Percentiles rank a stretch among this genome's conserved stretches.
Evolutionary conservation across 2,329 filamentous ascomycete species (phyloP).

Genomic region (Xenosphaeropsis pyriputrescens): DNA sequence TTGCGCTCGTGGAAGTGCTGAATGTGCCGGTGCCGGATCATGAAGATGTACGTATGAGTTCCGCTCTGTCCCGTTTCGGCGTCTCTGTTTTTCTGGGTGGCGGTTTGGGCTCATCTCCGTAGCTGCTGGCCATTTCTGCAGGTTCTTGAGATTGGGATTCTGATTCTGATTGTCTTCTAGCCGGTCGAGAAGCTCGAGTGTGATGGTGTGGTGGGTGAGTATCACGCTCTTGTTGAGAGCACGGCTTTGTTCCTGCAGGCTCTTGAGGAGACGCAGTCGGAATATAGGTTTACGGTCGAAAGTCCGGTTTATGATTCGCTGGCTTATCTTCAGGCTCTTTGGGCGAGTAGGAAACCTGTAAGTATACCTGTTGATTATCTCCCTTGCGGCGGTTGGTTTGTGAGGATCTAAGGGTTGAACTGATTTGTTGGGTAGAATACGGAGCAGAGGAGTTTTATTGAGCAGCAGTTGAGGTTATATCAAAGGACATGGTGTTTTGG

Average conservation of each 20-base stretch:
- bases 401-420: too few relatives aligned
- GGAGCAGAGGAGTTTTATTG: constrained; percentile 17
- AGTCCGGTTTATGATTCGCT: constrained; percentile 11
- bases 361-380: constrained; percentile 5
- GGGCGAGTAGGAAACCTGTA: constrained; percentile 16
- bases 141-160: background rate
- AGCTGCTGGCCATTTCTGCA: background rate
- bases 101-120: too few relatives aligned
- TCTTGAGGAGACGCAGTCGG: constrained; percentile 14
- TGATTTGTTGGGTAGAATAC: constrained; percentile 13
- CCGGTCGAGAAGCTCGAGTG: constrained; percentile 3
- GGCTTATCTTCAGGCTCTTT: constrained; percentile 15
- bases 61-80: too few relatives aligned
- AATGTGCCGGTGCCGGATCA: constrained; percentile 2
- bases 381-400: too few relatives aligned
- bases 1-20: constrained; percentile 3
- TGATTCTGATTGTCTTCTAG: background rate
- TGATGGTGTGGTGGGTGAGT: constrained; percentile 8
- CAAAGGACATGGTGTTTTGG: constrained; percentile 12
- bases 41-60: background rate
- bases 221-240: constrained; percentile 11
- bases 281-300: constrained; percentile 7
- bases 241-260: constrained; percentile 14
- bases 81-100: background rate
- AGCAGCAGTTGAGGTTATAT: constrained; percentile 17